phyloP scores from a whole-genome alignment of 2,329 filamentous ascomycete genomes.

The Plectosphaerella plurivora region DNA sequence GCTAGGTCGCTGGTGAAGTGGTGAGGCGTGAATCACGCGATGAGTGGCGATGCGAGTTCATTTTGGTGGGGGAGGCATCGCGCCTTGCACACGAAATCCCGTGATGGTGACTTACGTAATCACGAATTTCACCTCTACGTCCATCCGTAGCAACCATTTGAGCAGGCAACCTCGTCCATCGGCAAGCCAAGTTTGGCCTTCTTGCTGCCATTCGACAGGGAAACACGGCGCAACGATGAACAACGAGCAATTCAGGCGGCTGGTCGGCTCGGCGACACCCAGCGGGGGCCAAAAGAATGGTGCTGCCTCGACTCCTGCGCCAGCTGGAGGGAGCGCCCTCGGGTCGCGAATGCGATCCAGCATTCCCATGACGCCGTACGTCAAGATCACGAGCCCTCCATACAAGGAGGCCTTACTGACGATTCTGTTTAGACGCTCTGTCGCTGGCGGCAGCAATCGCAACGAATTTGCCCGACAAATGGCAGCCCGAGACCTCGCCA shows the following conservation, averaged over 20 bases:
- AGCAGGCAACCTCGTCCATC: background rate
- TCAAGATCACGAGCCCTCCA: slow-evolving; percentile 9
- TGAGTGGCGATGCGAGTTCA: slow-evolving; percentile 14
- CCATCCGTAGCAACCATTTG: background rate
- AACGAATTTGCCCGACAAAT: slow-evolving; percentile 81
- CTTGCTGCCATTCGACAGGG: slow-evolving; percentile 12
- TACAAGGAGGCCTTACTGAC: slow-evolving; percentile 16
- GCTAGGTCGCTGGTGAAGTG: background rate
- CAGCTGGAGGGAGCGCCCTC: slow-evolving; percentile 42
- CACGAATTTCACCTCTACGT: background rate
- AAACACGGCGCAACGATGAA: slow-evolving; percentile 64
- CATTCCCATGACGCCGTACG: slow-evolving; percentile 92
- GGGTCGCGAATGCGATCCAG: slow-evolving; percentile 75
- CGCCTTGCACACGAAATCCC: slow-evolving; percentile 33
- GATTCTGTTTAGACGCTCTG: slow-evolving; percentile 52
- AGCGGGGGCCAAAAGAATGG: slow-evolving; percentile 37
- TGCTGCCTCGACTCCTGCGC: slow-evolving; percentile 28
- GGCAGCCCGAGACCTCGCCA: slow-evolving; percentile 61
- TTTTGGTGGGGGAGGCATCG: slow-evolving; percentile 16
- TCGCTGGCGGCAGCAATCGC: slow-evolving; percentile 45
- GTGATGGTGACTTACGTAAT: slow-evolving; percentile 21
- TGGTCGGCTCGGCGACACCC: slow-evolving; percentile 53
- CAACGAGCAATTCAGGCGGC: slow-evolving; percentile 87
- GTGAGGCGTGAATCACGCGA: slow-evolving; percentile 17
- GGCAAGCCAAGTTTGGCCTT: slow-evolving; percentile 6